A percentile compares a stretch with the other conserved stretches of the same genome.
Conservation (phyloP, 495 filamentous ascomycete species). For the Amphirosellinia nigrospora region DNA sequence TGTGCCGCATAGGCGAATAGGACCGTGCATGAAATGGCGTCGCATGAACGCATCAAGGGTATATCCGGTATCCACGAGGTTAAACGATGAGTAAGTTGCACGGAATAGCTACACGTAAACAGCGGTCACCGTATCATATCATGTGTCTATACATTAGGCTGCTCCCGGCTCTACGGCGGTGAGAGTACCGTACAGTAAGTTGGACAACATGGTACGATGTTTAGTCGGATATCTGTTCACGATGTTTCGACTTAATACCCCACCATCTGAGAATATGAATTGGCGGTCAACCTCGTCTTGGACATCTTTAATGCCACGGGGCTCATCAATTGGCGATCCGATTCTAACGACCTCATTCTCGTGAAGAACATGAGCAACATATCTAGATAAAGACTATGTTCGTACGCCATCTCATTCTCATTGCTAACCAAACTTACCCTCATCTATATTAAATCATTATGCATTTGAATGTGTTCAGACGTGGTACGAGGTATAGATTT, state of each 20-base stretch:
- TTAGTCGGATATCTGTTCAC: slow-evolving; percentile 1
- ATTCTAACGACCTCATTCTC: neutral
- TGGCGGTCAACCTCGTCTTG: slow-evolving; percentile 6
- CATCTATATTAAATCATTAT: neutral
- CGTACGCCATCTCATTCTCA: neutral
- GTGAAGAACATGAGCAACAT: neutral
- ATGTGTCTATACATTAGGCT: neutral
- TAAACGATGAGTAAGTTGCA: slow-evolving; percentile 10
- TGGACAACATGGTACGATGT: neutral
- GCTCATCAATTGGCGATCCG: neutral
- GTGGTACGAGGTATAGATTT: no score
- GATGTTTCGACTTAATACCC: neutral
- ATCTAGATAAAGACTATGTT: neutral
- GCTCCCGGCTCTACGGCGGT: slow-evolving; percentile 20
- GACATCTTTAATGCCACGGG: neutral
- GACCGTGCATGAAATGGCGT: slow-evolving; percentile 24
- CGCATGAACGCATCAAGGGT: slow-evolving; percentile 21
- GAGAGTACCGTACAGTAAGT: slow-evolving; percentile 16
- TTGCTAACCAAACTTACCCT: neutral
- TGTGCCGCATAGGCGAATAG: slow-evolving; percentile 15
- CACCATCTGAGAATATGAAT: neutral
- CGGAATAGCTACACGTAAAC: slow-evolving; percentile 5
- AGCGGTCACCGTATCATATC: slow-evolving; percentile 21
- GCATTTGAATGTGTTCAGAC: neutral
- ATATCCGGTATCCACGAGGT: neutral